Conservation (phyloP, 2,329 filamentous ascomycete species). For the Fusarium xylarioides region DNA sequence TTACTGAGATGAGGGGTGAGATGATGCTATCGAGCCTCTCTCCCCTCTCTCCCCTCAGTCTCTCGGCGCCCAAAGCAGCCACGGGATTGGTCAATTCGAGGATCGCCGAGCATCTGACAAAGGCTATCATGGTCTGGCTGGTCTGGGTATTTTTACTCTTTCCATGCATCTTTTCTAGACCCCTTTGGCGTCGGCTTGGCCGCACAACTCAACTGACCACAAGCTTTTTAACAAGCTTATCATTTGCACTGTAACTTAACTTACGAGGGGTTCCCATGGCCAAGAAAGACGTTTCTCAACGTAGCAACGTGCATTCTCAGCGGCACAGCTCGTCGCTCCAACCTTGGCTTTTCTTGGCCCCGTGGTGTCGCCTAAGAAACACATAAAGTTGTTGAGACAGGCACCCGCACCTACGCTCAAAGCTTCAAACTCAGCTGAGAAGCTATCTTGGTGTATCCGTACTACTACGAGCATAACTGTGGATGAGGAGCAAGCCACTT, state of each 20-base stretch:
- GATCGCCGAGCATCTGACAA: background rate
- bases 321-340: slow-evolving; percentile 15
- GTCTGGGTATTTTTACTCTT: slow-evolving; percentile 9
- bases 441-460: background rate
- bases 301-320: slow-evolving; percentile 14
- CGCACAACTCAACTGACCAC: slow-evolving; percentile 10
- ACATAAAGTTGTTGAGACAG: background rate
- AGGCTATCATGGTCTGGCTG: slow-evolving; percentile 3
- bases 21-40: slow-evolving; percentile 19
- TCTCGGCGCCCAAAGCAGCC: background rate
- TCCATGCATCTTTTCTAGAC: slow-evolving; percentile 27
- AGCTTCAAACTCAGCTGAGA: background rate
- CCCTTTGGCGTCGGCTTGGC: slow-evolving; percentile 26
- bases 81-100: slow-evolving; percentile 24
- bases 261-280: slow-evolving; percentile 13
- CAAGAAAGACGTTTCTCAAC: slow-evolving; percentile 7
- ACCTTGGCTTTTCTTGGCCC: slow-evolving; percentile 6
- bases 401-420: background rate
- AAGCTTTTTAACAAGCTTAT: slow-evolving; percentile 34
- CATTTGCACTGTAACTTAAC: background rate
- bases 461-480: background rate
- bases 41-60: slow-evolving; percentile 18
- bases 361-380: background rate
- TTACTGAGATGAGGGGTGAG: slow-evolving; percentile 1
- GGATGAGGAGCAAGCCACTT: slow-evolving; percentile 22